phyloP scores from a whole-genome alignment of 371 early-diverging fungal species.

The Dichotomocladium elegans region DNA sequence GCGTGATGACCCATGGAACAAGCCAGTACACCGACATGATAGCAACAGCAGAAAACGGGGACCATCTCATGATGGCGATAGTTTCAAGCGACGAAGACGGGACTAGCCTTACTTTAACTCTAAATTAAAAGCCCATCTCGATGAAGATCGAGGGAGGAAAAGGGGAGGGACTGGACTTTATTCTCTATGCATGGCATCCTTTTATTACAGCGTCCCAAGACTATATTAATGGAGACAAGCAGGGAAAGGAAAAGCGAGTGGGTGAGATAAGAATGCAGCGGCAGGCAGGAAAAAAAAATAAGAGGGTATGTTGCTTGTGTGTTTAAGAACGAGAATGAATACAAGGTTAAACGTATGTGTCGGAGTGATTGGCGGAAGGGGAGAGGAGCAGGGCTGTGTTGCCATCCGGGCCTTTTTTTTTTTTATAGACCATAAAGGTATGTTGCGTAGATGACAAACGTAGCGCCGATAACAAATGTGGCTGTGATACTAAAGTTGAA shows the following conservation, averaged over 20 bases:
- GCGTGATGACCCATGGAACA: slow-evolving; percentile 34
- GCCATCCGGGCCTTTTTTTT: too few species aligned
- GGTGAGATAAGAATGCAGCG: too few species aligned
- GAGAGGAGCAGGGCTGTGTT: background rate
- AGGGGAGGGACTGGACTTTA: too few species aligned
- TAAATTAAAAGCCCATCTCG: too few species aligned
- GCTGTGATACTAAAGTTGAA: slow-evolving; percentile 71
- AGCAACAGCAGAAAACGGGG: background rate
- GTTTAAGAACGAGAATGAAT: background rate
- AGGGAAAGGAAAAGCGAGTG: too few species aligned
- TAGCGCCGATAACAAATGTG: slow-evolving; percentile 75
- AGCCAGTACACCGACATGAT: background rate
- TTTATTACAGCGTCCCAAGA: too few species aligned
- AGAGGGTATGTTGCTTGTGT: background rate
- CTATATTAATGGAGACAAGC: too few species aligned
- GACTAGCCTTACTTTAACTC: background rate
- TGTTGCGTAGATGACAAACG: slow-evolving; percentile 73
- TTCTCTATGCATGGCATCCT: too few species aligned
- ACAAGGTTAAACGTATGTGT: background rate
- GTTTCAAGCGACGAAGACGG: background rate
- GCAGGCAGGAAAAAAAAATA: too few species aligned
- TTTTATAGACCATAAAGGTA: slow-evolving; percentile 66
- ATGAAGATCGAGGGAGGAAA: too few species aligned
- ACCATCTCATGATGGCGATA: background rate
- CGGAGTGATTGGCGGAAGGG: too few species aligned